These are phyloP conservation scores for Spergularia marina DNA, from an alignment of 148 eudicot genomes.

Conservation along the genomic window DNA sequence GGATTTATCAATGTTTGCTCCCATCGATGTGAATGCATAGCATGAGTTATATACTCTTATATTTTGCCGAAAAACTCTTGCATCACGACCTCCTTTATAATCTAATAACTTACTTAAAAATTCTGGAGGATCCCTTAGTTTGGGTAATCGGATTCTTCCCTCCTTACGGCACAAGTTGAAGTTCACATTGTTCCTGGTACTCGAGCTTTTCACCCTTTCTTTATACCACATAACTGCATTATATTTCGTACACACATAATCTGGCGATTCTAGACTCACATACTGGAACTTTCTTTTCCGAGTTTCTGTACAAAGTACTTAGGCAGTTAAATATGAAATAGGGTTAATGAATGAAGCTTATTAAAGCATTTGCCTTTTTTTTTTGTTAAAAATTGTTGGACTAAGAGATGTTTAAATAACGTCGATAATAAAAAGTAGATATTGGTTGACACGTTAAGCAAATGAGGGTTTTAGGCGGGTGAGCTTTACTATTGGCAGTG, in stretches of 20 bases:
- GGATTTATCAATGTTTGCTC: constrained; percentile 10
- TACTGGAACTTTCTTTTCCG: too few species aligned
- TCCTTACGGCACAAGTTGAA: constrained; percentile 21
- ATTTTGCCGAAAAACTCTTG: neutral
- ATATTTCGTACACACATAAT: neutral
- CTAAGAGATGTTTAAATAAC: too few species aligned
- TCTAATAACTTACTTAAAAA: neutral
- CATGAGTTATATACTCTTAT: constrained; percentile 27
- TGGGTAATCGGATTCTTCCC: constrained; percentile 16
- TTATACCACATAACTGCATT: constrained; percentile 17
- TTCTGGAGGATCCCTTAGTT: neutral
- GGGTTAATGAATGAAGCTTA: too few species aligned
- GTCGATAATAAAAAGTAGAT: too few species aligned
- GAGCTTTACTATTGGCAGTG: too few species aligned
- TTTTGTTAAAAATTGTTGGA: too few species aligned
- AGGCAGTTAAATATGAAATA: too few species aligned
- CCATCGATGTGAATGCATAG: constrained; percentile 29
- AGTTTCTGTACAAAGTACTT: too few species aligned
- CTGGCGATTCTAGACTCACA: neutral
- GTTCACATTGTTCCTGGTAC: neutral
- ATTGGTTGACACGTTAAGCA: too few species aligned
- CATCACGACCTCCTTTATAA: neutral
- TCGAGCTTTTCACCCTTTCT: neutral
- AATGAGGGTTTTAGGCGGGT: too few species aligned
- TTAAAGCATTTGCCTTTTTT: too few species aligned